These are phyloP conservation scores for Megacollybia platyphylla DNA, from an alignment of 1,284 basidiomycete genomes.

Conservation along the genomic window DNA sequence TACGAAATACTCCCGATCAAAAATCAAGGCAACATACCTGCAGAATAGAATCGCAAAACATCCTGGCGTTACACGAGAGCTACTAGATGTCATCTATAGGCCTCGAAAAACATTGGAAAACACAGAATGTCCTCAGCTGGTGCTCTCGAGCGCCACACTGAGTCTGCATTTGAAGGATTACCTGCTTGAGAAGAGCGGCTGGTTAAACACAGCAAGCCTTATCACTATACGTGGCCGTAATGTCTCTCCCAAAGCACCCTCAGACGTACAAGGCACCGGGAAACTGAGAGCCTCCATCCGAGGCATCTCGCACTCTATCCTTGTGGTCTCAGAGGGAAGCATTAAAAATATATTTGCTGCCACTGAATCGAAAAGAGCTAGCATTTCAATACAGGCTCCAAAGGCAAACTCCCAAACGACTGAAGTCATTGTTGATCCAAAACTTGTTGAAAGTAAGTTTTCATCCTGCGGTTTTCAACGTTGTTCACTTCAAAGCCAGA, in stretches of 20 bases:
- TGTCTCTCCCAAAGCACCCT: slow-evolving; percentile 2
- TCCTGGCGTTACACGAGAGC: slow-evolving; percentile 39
- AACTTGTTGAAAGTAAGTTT: not conserved
- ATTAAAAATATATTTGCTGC: slow-evolving; percentile 38
- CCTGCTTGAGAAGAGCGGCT: slow-evolving; percentile 38
- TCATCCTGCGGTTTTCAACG: slow-evolving; percentile 1
- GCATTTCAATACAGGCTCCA: slow-evolving; percentile 9
- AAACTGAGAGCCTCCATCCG: slow-evolving; percentile 5
- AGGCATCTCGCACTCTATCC: slow-evolving; percentile 41
- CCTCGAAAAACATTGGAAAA: slow-evolving; percentile 16
- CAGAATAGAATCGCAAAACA: slow-evolving; percentile 33
- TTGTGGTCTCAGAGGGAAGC: slow-evolving; percentile 44
- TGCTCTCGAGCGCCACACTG: slow-evolving; percentile 61
- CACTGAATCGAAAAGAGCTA: slow-evolving; percentile 7
- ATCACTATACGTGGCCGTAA: slow-evolving; percentile 28
- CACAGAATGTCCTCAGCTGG: slow-evolving; percentile 35
- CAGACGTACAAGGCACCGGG: slow-evolving; percentile 9
- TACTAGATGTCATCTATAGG: slow-evolving; percentile 45
- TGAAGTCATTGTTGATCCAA: slow-evolving; percentile 9
- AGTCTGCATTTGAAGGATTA: slow-evolving; percentile 38
- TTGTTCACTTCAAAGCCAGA: slow-evolving; percentile 19
- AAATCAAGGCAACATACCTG: slow-evolving; percentile 13
- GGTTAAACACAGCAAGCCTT: slow-evolving; percentile 33
- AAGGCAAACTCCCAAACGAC: slow-evolving; percentile 11
- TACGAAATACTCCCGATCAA: slow-evolving; percentile 16